Percentiles rank a stretch among this genome's conserved stretches.
Conservation (phyloP, 257 asterid species). For the Solanum arcanum region DNA sequence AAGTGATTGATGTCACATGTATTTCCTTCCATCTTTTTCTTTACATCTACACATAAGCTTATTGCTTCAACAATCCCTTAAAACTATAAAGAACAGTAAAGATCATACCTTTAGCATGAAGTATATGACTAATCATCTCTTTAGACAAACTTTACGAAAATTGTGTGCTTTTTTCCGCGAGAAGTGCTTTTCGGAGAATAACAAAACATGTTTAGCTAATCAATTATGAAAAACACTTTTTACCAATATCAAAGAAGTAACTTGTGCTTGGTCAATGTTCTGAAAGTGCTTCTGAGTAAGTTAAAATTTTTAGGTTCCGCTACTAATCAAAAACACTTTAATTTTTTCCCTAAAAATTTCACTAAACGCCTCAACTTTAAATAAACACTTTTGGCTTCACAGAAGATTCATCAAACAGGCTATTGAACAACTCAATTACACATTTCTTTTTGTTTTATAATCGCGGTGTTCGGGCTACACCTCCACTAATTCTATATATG, state of each 20-base stretch:
- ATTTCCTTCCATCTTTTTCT: conserved; percentile 47
- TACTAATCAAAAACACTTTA: neutral
- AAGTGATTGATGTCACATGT: conserved; percentile 43
- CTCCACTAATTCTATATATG: neutral
- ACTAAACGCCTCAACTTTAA: neutral
- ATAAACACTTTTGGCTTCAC: neutral
- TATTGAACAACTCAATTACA: neutral
- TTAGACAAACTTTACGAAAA: neutral
- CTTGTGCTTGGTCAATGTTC: neutral
- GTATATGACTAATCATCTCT: neutral
- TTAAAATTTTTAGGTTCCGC: neutral
- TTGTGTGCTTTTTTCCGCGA: neutral
- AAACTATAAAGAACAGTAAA: neutral
- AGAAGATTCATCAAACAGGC: neutral
- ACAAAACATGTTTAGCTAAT: neutral
- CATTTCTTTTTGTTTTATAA: neutral
- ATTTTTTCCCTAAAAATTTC: neutral
- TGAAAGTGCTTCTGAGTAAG: neutral
- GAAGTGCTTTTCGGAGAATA: neutral
- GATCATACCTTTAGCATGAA: neutral
- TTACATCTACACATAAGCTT: conserved; percentile 32
- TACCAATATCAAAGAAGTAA: neutral
- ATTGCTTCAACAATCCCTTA: neutral
- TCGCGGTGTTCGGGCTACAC: neutral
- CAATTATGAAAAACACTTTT: neutral